Percentiles rank a stretch among this genome's conserved stretches.
These are phyloP conservation scores for Colletotrichum paranaense DNA, from an alignment of 2,329 filamentous ascomycete genomes.

Conservation along the genomic window DNA sequence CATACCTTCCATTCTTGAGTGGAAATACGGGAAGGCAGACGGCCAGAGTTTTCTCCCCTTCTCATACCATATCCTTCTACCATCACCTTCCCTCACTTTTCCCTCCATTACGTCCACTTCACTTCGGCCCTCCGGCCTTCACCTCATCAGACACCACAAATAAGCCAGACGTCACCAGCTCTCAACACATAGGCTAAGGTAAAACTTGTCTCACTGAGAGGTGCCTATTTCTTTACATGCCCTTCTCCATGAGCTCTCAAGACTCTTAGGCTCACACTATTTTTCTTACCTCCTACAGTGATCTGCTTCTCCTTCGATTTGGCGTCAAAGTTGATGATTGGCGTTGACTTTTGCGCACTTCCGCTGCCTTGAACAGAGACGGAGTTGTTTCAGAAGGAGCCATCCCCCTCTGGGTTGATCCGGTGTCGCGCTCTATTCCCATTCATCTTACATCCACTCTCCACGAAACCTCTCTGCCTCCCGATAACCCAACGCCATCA, in stretches of 20 bases:
- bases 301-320: neutral
- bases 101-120: neutral
- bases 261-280: neutral
- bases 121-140: neutral
- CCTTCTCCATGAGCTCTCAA: neutral
- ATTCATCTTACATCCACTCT: neutral
- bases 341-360: neutral
- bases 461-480: neutral
- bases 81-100: neutral
- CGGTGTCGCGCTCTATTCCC: neutral
- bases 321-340: neutral
- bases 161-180: neutral
- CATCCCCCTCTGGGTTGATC: neutral
- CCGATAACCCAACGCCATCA: neutral
- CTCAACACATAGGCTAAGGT: neutral
- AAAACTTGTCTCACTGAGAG: neutral
- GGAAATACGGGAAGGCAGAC: neutral
- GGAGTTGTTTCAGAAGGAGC: neutral
- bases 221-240: neutral
- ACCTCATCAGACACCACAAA: neutral
- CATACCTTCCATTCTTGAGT: neutral
- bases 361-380: neutral
- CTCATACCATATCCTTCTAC: neutral
- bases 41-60: neutral
- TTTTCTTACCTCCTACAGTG: neutral